Conservation (phyloP, 176 grass and related monocot genomes). For the Juncus effusus region DNA sequence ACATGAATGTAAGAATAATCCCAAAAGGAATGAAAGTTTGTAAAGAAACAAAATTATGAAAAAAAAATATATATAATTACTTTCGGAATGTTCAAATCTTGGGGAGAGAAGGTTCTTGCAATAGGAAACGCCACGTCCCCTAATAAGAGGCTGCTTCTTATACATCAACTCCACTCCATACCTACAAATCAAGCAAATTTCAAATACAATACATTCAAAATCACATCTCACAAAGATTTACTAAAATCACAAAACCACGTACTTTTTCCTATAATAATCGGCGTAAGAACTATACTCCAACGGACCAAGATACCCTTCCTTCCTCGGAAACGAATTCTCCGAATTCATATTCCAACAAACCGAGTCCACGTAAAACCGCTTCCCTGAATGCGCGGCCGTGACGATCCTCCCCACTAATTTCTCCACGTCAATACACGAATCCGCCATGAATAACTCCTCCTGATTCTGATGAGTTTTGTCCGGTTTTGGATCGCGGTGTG, state of each 20-base stretch:
- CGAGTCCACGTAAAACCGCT: slow-evolving; percentile 94
- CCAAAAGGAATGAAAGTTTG: too few species aligned
- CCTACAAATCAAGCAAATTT: slow-evolving; percentile 38
- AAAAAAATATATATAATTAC: slow-evolving; percentile 32
- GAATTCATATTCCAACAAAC: slow-evolving; percentile 83
- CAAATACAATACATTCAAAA: slow-evolving; percentile 8
- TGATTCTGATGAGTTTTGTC: slow-evolving; percentile 33
- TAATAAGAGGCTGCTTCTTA: slow-evolving; percentile 98
- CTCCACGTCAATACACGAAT: slow-evolving; percentile 77
- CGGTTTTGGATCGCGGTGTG: slow-evolving; percentile 38
- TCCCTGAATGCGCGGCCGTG: slow-evolving; percentile 93
- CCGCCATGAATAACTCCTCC: slow-evolving; percentile 71
- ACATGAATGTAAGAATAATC: slow-evolving; percentile 22
- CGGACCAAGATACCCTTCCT: slow-evolving; percentile 89
- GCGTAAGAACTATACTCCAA: slow-evolving; percentile 93
- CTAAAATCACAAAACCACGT: slow-evolving; percentile 26
- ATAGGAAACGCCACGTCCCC: slow-evolving; percentile 90
- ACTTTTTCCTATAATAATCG: slow-evolving; percentile 99
- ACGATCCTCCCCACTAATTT: slow-evolving; percentile 88
- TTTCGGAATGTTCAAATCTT: slow-evolving; percentile 97
- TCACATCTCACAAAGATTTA: neutral
- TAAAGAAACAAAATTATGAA: neutral
- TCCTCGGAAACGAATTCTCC: slow-evolving; percentile 98
- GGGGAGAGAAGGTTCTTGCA: slow-evolving; percentile 99
- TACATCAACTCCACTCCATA: slow-evolving; percentile 95